A percentile compares a stretch with the other conserved stretches of the same genome.
Conservation (phyloP, 73 alveolate species). For the Tetrahymena elliotti region DNA sequence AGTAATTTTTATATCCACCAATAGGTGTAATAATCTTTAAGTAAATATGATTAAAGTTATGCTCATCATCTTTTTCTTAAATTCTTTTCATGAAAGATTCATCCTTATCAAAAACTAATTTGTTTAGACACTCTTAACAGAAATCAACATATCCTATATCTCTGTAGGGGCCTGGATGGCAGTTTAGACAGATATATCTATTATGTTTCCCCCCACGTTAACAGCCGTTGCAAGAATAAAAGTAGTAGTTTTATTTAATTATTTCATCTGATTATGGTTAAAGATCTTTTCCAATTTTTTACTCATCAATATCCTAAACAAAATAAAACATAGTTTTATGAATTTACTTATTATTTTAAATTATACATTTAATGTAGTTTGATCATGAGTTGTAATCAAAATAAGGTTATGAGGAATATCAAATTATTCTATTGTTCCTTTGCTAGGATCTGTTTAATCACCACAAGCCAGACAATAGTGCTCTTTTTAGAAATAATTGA, state of each 20-base stretch:
- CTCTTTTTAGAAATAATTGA: background rate
- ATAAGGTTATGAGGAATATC: background rate
- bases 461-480: background rate
- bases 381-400: background rate
- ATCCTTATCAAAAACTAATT: background rate
- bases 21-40: background rate
- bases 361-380: background rate
- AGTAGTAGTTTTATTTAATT: background rate
- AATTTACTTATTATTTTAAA: background rate
- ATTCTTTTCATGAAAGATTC: background rate
- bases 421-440: background rate
- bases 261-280: background rate
- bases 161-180: background rate
- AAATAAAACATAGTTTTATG: background rate
- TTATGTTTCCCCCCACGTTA: background rate
- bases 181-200: background rate
- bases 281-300: background rate
- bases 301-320: background rate
- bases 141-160: background rate
- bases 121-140: background rate
- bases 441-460: background rate
- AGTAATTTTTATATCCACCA: background rate
- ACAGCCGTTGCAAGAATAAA: background rate
- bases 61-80: background rate
- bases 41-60: background rate